These are phyloP conservation scores for Chaetomium cochliodes DNA, from an alignment of 495 filamentous ascomycete species.

Conservation along the genomic window DNA sequence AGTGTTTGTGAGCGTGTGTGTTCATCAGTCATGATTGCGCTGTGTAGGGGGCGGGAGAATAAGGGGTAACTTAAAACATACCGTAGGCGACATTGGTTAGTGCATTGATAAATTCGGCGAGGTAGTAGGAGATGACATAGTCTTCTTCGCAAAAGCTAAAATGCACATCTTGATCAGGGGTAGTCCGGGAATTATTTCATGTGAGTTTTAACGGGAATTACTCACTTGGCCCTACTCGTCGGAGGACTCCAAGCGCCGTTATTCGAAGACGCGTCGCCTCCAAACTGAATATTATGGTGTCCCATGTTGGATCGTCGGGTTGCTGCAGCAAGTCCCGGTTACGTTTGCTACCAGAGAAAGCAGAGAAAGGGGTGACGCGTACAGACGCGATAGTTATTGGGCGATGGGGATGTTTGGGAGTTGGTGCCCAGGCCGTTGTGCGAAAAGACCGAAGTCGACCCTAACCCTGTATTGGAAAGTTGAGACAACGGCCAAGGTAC, in stretches of 20 bases:
- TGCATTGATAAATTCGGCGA: constrained; percentile 59
- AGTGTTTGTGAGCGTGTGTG: neutral
- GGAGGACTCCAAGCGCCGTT: constrained; percentile 34
- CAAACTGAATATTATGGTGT: constrained; percentile 29
- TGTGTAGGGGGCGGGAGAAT: no score
- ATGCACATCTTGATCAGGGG: neutral
- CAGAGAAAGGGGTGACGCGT: neutral
- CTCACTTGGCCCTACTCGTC: constrained; percentile 38
- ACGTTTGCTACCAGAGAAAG: no score
- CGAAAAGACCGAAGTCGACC: neutral
- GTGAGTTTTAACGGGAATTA: neutral
- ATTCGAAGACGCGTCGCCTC: constrained; percentile 25
- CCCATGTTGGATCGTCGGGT: constrained; percentile 24
- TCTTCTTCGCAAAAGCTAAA: constrained; percentile 44
- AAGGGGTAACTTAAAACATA: constrained; percentile 25
- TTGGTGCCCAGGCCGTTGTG: neutral
- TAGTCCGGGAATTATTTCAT: neutral
- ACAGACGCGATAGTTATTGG: neutral
- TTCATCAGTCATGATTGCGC: neutral
- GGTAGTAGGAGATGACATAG: constrained; percentile 53
- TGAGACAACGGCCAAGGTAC: neutral
- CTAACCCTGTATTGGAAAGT: neutral
- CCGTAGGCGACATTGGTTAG: constrained; percentile 54
- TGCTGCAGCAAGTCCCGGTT: neutral
- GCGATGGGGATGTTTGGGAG: neutral